Evolutionary conservation across 2,329 filamentous ascomycete species (phyloP), one percentile per base, ranked within the genome.

Genomic region (Escovopsis sp.): DNA sequence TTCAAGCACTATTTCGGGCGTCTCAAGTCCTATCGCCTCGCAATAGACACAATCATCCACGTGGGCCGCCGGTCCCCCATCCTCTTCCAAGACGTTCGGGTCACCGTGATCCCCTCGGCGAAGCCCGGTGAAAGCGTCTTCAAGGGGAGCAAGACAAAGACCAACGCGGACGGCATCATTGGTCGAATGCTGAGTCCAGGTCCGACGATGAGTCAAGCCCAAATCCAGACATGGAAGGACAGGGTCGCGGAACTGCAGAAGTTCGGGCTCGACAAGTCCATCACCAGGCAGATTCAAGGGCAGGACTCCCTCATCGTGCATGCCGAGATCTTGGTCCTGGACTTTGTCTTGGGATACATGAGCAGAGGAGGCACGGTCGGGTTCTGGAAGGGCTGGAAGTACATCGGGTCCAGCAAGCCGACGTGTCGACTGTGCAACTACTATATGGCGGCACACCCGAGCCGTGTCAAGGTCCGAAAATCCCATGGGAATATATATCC

Each of bases 381-480:
- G 0, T 66, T 62, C 51, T 66, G 60, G 43, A 35, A 45, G 0
- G 45, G 49, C 8, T 56, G 52, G 44, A 51, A 47, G 12, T 66
- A 65, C 42, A 62, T 67, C n/a, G 64, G 62, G 1, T 53, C 51
- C 26, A 64, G 62, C 49, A 67, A 67, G 47, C 62, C 62, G 0
- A 59, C 62, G 0, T 67, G 64, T 32, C 53, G 55, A 1, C 53
- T 67, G 1, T 67, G 64, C 26, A 35, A 50, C 4, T 57, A 59
- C 39, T 67, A 63, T 40, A 62, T 67, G n/a, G 40, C 42, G 1
- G 48, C 48, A 0, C 54, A 58, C 32, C 48, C 49, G 0, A 44
- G 51, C 2, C 45, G 50, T 0, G 52, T 64, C 2, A 39, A 48
- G 2, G 55, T 59, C 1, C 54, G 64, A 0, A 32, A 50, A 2